A percentile compares a stretch with the other conserved stretches of the same genome.
Evolutionary conservation across 495 filamentous ascomycete genomes (phyloP).

Genomic region (Xylaria bambusicola): DNA sequence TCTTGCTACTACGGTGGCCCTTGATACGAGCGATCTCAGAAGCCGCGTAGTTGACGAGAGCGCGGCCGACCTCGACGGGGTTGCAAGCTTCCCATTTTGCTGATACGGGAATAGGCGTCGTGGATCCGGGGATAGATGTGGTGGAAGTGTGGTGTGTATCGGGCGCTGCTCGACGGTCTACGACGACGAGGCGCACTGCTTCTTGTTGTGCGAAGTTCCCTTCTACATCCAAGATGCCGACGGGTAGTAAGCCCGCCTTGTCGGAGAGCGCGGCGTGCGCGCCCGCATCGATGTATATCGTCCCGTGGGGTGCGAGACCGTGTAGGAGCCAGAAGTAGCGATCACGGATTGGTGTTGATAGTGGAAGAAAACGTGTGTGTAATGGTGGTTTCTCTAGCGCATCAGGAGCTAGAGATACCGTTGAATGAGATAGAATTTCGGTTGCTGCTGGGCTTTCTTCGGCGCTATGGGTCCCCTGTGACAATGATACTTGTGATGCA

Average conservation of each 20-base stretch:
- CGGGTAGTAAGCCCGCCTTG: constrained; percentile 89
- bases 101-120: constrained; percentile 18
- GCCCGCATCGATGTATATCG: constrained; percentile 86
- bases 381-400: constrained; percentile 56
- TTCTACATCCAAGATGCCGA: constrained; percentile 85
- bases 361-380: constrained; percentile 91
- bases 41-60: constrained; percentile 92
- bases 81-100: constrained; percentile 50
- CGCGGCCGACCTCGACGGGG: constrained; percentile 80
- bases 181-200: constrained; percentile 79
- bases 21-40: constrained; percentile 80
- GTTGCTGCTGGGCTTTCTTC: constrained; percentile 13
- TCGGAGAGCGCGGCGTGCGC: constrained; percentile 74
- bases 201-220: constrained; percentile 90
- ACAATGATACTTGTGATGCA: constrained; percentile 19
- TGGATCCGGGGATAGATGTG: not conserved
- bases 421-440: constrained; percentile 38
- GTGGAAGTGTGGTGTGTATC: not conserved
- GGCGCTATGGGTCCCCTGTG: not conserved
- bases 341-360: constrained; percentile 82
- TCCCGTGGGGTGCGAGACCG: constrained; percentile 89
- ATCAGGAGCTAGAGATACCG: constrained; percentile 38
- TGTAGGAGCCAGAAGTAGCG: constrained; percentile 97
- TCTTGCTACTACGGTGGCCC: constrained; percentile 79
- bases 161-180: constrained; percentile 34